These are phyloP conservation scores for Blepharisma stoltei DNA, from an alignment of 73 alveolate genomes.

Conservation along the genomic window DNA sequence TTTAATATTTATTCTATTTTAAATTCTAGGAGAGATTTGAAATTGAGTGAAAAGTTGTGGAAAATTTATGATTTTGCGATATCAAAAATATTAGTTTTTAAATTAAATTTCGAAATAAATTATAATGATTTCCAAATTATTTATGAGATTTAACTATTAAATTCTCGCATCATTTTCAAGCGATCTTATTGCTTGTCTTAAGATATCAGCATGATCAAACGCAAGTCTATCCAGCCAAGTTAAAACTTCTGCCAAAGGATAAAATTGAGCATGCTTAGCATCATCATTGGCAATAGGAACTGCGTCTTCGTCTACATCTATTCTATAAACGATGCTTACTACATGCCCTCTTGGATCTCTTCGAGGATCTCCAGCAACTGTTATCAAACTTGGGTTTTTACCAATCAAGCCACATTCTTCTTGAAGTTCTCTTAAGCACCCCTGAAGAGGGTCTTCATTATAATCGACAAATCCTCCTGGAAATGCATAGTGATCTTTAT, in stretches of 20 bases:
- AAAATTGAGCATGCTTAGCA: constrained; percentile 93
- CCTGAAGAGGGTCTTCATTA: constrained; percentile 92
- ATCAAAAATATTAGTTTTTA: too few species aligned
- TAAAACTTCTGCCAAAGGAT: constrained; percentile 75
- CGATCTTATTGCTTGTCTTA: constrained; percentile 25
- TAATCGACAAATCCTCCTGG: constrained; percentile 99
- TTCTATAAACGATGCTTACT: constrained; percentile 83
- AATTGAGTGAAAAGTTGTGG: too few species aligned
- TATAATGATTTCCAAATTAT: too few species aligned
- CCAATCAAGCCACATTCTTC: constrained; percentile 95
- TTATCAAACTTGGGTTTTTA: constrained; percentile 71
- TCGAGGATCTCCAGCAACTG: constrained; percentile 93
- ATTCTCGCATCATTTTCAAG: background rate
- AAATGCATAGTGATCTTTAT: constrained; percentile 86
- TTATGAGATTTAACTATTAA: too few species aligned
- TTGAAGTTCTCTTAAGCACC: constrained; percentile 90
- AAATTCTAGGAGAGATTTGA: too few species aligned
- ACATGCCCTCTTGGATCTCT: constrained; percentile 99
- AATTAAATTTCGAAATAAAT: too few species aligned
- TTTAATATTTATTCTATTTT: too few species aligned
- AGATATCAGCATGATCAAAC: constrained; percentile 67
- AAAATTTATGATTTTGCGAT: too few species aligned
- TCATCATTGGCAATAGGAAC: constrained; percentile 97
- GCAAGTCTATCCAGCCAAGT: constrained; percentile 51
- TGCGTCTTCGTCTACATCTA: constrained; percentile 79